phyloP scores from a whole-genome alignment of 441 rosid species.

The Sinapis alba region DNA sequence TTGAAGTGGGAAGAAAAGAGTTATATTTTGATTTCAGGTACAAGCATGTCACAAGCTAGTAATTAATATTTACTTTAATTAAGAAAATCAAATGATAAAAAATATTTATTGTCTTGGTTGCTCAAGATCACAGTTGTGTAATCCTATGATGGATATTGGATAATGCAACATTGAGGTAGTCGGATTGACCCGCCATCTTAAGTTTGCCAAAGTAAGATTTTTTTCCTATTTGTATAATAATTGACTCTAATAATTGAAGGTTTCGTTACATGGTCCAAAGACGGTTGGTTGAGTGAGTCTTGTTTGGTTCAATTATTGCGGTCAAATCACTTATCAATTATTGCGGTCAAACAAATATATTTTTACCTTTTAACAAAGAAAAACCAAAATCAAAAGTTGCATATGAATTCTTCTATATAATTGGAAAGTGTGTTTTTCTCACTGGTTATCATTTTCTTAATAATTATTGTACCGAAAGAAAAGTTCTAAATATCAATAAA shows the following conservation, averaged over 20 bases:
- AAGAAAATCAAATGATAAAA: no score
- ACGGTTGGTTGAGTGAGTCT: not conserved
- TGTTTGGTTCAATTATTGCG: not conserved
- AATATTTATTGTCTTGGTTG: no score
- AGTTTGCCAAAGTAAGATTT: not conserved
- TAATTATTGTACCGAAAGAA: not conserved
- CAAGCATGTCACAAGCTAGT: no score
- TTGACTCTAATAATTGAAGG: not conserved
- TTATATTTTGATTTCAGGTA: no score
- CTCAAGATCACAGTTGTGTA: no score
- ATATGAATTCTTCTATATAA: not conserved
- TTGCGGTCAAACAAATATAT: no score
- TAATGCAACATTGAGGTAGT: not conserved
- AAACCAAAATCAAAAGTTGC: not conserved
- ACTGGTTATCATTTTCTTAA: not conserved
- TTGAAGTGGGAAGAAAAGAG: no score
- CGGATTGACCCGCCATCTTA: constrained; percentile 3
- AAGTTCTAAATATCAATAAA: not conserved
- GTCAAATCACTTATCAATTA: not conserved
- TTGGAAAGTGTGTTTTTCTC: not conserved
- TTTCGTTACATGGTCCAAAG: not conserved
- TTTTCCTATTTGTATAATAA: not conserved
- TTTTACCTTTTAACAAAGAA: not conserved
- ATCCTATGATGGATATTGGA: no score
- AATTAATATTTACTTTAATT: no score